A percentile compares a stretch with the other conserved stretches of the same genome.
Conservation (phyloP, 179 eudicot species). For the Heliamphora pulchella region DNA sequence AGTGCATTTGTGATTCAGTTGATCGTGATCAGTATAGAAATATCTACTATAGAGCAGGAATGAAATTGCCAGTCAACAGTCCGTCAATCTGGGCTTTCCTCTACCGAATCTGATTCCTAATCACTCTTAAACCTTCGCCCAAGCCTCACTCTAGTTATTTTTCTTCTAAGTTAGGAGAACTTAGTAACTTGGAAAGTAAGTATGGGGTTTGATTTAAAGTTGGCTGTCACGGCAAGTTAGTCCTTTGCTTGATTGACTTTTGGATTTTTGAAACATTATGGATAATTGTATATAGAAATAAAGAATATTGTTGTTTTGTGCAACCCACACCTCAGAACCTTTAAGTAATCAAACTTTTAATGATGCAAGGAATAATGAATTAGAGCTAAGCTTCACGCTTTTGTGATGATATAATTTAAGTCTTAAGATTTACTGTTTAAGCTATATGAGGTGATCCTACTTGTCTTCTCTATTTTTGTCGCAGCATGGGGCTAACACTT, state of each 20-base stretch:
- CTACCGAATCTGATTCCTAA: too few species aligned
- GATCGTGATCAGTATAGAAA: neutral
- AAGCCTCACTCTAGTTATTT: too few species aligned
- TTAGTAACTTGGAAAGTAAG: neutral
- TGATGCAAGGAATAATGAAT: neutral
- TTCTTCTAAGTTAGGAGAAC: too few species aligned
- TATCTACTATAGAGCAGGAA: neutral
- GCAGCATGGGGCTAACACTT: slow-evolving; percentile 50
- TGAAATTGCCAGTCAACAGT: neutral
- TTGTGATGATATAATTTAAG: neutral
- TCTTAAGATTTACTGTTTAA: neutral
- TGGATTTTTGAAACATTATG: neutral
- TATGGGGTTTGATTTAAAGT: neutral
- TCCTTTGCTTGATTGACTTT: neutral
- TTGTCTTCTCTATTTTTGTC: neutral
- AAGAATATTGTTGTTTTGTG: neutral
- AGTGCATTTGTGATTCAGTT: neutral
- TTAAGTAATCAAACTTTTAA: neutral
- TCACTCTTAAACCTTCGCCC: too few species aligned
- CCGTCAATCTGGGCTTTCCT: too few species aligned
- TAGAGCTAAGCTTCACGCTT: neutral
- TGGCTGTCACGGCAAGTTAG: neutral
- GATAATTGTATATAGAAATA: neutral
- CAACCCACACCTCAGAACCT: neutral
- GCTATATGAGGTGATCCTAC: neutral